Conservation (phyloP, 371 early-diverging fungal genomes). For the Capniomyces stellatus region DNA sequence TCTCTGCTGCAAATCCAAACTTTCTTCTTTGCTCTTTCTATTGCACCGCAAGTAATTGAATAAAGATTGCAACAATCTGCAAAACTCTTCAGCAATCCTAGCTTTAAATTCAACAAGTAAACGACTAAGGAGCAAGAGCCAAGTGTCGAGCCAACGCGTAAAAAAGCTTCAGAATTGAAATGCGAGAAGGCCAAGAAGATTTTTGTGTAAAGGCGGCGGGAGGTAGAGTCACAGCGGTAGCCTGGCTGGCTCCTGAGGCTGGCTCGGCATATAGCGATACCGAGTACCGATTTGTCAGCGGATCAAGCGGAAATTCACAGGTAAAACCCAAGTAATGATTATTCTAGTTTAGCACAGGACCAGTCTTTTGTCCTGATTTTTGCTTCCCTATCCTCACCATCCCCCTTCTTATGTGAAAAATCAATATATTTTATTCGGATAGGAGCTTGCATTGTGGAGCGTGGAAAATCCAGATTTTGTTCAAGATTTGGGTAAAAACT, state of each 20-base stretch:
- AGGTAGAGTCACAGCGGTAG: not conserved
- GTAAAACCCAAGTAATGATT: not conserved
- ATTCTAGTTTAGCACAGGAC: too few species aligned
- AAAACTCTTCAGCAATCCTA: too few species aligned
- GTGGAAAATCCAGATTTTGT: conserved; percentile 2
- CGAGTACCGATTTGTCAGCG: not conserved
- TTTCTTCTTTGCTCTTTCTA: too few species aligned
- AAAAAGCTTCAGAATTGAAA: not conserved
- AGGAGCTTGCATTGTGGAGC: conserved; percentile 3
- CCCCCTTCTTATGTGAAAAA: not conserved
- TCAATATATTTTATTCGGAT: not conserved
- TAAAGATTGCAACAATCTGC: too few species aligned
- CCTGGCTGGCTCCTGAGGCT: conserved; percentile 1
- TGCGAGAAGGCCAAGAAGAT: not conserved
- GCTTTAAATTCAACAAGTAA: too few species aligned
- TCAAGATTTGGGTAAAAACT: not conserved
- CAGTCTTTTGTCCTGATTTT: too few species aligned
- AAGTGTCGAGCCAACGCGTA: not conserved
- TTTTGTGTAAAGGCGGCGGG: not conserved
- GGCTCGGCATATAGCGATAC: conserved; percentile 2
- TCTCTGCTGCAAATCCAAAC: too few species aligned
- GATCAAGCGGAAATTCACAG: not conserved
- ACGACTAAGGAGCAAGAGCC: too few species aligned
- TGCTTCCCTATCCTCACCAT: too few species aligned
- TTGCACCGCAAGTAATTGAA: too few species aligned